A percentile compares a stretch with the other conserved stretches of the same genome.
Conservation (phyloP, 768 basidiomycete species). For the Mycena leptocephala region DNA sequence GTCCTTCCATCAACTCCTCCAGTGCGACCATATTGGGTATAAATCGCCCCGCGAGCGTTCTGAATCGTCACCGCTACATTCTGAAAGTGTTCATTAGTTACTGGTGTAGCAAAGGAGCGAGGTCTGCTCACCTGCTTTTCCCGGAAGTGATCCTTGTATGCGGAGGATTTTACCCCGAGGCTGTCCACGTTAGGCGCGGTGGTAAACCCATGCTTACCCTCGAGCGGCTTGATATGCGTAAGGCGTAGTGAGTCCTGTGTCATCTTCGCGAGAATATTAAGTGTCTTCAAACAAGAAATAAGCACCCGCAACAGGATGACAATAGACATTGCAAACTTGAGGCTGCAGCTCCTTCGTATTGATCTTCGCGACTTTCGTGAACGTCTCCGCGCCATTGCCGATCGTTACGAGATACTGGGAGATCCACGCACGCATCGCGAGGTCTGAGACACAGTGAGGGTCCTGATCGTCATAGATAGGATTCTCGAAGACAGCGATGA, state of each 20-base stretch:
- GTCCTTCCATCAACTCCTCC: constrained; percentile 60
- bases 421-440: constrained; percentile 66
- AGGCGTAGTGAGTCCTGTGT: constrained; percentile 62
- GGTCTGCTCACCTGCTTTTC: constrained; percentile 53
- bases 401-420: constrained; percentile 62
- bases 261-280: constrained; percentile 64
- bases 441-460: constrained; percentile 50
- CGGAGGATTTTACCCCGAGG: constrained; percentile 49
- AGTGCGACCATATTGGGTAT: constrained; percentile 58
- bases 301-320: background rate
- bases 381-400: constrained; percentile 58
- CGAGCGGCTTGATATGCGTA: constrained; percentile 63
- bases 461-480: constrained; percentile 51
- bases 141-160: constrained; percentile 56
- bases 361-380: constrained; percentile 60
- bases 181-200: constrained; percentile 41
- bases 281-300: constrained; percentile 39
- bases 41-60: constrained; percentile 49
- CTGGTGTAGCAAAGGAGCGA: background rate
- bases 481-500: constrained; percentile 55
- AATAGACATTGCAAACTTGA: constrained; percentile 44
- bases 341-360: constrained; percentile 57
- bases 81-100: constrained; percentile 35
- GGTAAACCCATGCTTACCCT: constrained; percentile 60
- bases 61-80: constrained; percentile 47